Percentiles rank a stretch among this genome's conserved stretches.
Conservation (phyloP, 345 rosid genomes). For the Microcos paniculata region DNA sequence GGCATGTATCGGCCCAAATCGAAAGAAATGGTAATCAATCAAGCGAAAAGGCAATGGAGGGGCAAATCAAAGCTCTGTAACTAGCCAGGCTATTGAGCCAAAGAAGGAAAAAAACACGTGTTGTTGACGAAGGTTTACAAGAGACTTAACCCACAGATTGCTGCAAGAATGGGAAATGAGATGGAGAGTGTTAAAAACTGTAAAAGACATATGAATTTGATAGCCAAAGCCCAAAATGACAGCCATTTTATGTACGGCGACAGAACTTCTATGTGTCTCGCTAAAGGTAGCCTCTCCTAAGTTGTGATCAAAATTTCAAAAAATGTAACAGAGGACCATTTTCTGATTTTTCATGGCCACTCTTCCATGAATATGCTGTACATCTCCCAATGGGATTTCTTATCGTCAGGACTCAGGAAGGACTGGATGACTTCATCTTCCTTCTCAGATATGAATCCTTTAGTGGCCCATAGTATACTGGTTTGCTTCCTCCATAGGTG, state of each 20-base stretch:
- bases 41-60: neutral
- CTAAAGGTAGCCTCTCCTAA: neutral
- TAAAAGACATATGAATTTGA: neutral
- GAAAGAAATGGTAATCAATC: neutral
- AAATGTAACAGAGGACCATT: neutral
- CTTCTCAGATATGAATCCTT: constrained; percentile 62
- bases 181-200: neutral
- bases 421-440: constrained; percentile 17
- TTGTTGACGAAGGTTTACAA: neutral
- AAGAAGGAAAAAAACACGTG: no score
- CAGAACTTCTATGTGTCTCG: neutral
- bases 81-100: neutral
- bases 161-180: neutral
- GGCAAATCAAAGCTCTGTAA: neutral
- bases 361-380: neutral
- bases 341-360: neutral
- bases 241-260: neutral
- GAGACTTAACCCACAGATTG: neutral
- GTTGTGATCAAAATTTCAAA: neutral
- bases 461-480: constrained; percentile 57
- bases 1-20: neutral
- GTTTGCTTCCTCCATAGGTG: constrained; percentile 44
- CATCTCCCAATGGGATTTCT: neutral
- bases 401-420: neutral
- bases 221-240: neutral